A percentile compares a stretch with the other conserved stretches of the same genome.
Conservation (phyloP, 129 eudicot species). For the Centrapalus pauciflorus region DNA sequence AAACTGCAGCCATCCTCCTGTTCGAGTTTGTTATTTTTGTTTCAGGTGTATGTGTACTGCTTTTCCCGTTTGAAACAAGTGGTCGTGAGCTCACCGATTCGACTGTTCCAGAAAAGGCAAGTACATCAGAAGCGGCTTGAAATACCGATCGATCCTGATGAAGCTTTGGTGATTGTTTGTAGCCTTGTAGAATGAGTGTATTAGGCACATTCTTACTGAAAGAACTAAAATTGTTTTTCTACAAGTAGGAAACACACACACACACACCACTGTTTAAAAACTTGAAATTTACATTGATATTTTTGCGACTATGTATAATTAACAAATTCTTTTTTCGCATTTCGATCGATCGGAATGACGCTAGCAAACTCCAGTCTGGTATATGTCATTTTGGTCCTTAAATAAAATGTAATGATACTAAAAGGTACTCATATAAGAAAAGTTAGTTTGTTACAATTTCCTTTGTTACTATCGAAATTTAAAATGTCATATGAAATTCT, state of each 20-base stretch:
- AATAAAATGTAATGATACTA: too few species aligned
- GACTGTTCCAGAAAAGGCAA: conserved; percentile 17
- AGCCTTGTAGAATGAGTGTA: conserved; percentile 4
- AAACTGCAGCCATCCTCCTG: conserved; percentile 47
- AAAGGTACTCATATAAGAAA: too few species aligned
- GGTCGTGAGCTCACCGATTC: conserved; percentile 49
- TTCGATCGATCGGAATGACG: too few species aligned
- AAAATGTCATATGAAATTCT: too few species aligned
- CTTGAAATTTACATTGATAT: background rate
- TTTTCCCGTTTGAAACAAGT: conserved; percentile 61
- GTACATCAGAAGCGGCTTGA: background rate
- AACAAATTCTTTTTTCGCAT: background rate
- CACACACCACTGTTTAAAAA: background rate
- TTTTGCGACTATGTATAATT: background rate
- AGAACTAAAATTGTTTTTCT: background rate
- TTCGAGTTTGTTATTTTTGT: conserved; percentile 52
- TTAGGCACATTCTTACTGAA: background rate
- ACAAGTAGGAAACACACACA: conserved; percentile 4
- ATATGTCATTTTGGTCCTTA: too few species aligned
- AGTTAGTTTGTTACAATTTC: too few species aligned
- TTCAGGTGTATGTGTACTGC: conserved; percentile 45
- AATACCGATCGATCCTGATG: background rate
- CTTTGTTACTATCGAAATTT: too few species aligned
- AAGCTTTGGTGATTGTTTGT: background rate
- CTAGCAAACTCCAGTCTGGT: too few species aligned